Conservation (phyloP, 768 basidiomycete species). For the Kwoniella sp. region DNA sequence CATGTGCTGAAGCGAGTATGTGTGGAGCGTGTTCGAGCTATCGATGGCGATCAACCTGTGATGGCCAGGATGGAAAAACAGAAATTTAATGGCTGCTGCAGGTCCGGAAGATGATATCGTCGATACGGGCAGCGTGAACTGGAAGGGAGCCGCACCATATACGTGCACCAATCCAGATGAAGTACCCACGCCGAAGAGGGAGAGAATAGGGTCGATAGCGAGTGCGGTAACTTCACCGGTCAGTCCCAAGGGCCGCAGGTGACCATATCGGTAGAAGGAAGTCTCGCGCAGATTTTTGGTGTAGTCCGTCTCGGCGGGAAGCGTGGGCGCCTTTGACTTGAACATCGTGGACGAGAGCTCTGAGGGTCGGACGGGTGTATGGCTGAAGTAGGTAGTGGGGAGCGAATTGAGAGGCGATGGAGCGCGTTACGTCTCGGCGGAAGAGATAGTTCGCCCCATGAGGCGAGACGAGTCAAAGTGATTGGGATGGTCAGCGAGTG, state of each 20-base stretch:
- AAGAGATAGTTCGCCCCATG: neutral
- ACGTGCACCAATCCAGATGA: conserved; percentile 66
- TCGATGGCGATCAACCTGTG: conserved; percentile 42
- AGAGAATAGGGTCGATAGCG: conserved; percentile 57
- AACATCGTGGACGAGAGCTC: conserved; percentile 34
- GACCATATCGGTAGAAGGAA: conserved; percentile 53
- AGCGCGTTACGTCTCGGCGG: neutral
- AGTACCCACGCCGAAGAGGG: conserved; percentile 62
- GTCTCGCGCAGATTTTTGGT: conserved; percentile 50
- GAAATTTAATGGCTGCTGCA: conserved; percentile 28
- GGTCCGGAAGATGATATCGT: conserved; percentile 22
- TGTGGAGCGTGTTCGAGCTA: conserved; percentile 38
- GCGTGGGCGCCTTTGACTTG: conserved; percentile 38
- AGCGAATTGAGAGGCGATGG: neutral
- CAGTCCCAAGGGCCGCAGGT: conserved; percentile 48
- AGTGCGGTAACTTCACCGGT: conserved; percentile 55
- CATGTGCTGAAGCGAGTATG: conserved; percentile 37
- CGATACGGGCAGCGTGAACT: conserved; percentile 47
- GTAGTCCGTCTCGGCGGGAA: conserved; percentile 42
- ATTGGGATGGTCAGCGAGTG: neutral
- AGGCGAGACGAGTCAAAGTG: neutral
- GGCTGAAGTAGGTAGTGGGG: neutral
- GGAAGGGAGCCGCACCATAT: conserved; percentile 70
- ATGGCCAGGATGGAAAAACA: conserved; percentile 42
- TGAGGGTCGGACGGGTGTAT: neutral